Evolutionary conservation across 2,329 filamentous ascomycete genomes (phyloP).

Genomic region (Aspergillus neoniger): DNA sequence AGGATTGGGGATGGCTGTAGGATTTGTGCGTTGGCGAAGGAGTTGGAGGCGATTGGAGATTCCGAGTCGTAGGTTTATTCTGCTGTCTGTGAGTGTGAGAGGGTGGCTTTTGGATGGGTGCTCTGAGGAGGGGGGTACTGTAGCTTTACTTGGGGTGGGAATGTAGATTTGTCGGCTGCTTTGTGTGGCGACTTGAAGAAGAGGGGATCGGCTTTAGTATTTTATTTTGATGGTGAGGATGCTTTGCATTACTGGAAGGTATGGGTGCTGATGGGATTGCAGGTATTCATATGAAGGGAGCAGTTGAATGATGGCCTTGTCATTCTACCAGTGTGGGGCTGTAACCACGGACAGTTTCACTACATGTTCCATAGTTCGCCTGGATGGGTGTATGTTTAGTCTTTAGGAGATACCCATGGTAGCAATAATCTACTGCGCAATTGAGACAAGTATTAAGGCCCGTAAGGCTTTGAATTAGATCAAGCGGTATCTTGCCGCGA

Average conservation of each 20-base stretch:
- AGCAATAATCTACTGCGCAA: constrained; percentile 18
- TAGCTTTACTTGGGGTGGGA: neutral
- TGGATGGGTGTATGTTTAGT: constrained; percentile 21
- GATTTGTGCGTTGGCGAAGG: constrained; percentile 40
- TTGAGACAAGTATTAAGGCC: constrained; percentile 2
- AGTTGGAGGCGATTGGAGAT: constrained; percentile 36
- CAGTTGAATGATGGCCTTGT: neutral
- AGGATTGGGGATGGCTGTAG: constrained; percentile 56
- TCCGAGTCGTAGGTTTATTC: constrained; percentile 8
- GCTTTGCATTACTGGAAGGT: neutral
- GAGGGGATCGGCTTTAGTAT: neutral
- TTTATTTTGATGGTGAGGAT: neutral
- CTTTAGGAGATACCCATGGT: constrained; percentile 31
- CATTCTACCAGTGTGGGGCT: neutral
- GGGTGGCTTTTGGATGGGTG: neutral
- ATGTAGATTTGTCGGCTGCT: neutral
- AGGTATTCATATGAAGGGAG: neutral
- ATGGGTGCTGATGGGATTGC: neutral
- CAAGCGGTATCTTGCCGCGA: constrained; percentile 7
- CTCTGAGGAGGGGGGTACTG: neutral
- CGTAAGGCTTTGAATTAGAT: constrained; percentile 8
- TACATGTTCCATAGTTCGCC: constrained; percentile 10
- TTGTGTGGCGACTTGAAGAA: no score
- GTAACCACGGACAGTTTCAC: constrained; percentile 8
- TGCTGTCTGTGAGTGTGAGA: neutral